These are phyloP conservation scores for Zygosaccharomyces rouxii DNA, from an alignment of 805 yeast species.

Conservation along the genomic window DNA sequence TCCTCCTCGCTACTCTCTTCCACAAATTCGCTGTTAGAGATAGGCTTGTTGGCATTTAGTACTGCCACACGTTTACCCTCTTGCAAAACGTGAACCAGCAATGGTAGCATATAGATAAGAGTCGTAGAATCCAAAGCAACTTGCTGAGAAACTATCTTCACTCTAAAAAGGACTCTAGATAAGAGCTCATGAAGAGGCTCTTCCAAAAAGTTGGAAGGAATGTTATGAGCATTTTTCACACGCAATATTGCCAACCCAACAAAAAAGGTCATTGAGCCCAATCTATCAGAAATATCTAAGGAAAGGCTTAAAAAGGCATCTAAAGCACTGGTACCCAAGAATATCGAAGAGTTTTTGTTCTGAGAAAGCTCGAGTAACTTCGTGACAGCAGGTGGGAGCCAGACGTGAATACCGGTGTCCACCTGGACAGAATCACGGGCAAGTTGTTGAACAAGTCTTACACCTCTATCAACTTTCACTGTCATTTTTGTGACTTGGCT, in stretches of 20 bases:
- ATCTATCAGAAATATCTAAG: slow-evolving; percentile 45
- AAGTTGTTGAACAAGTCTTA: slow-evolving; percentile 52
- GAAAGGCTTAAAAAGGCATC: slow-evolving; percentile 54
- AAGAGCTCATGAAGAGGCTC: slow-evolving; percentile 53
- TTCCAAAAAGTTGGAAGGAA: slow-evolving; percentile 44
- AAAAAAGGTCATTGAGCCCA: slow-evolving; percentile 46
- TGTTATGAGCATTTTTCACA: slow-evolving; percentile 42
- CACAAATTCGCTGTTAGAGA: slow-evolving; percentile 59
- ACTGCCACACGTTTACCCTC: slow-evolving; percentile 57
- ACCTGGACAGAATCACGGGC: slow-evolving; percentile 45
- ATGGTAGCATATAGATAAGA: slow-evolving; percentile 69
- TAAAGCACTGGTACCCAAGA: slow-evolving; percentile 44
- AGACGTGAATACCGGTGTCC: slow-evolving; percentile 58
- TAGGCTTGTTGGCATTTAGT: slow-evolving; percentile 48
- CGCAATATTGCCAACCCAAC: slow-evolving; percentile 71
- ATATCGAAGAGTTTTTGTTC: slow-evolving; percentile 30
- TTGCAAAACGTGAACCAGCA: slow-evolving; percentile 62
- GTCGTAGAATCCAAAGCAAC: slow-evolving; percentile 63
- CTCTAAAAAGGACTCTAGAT: slow-evolving; percentile 66
- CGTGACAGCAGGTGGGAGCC: slow-evolving; percentile 69
- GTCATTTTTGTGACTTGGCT: slow-evolving; percentile 39
- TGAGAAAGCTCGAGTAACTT: slow-evolving; percentile 45
- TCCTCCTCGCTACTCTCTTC: slow-evolving; percentile 90
- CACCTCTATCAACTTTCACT: slow-evolving; percentile 43
- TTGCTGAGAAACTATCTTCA: slow-evolving; percentile 72